phyloP scores from a whole-genome alignment of 352 stramenopile species.

The Phytophthora sansomeana region DNA sequence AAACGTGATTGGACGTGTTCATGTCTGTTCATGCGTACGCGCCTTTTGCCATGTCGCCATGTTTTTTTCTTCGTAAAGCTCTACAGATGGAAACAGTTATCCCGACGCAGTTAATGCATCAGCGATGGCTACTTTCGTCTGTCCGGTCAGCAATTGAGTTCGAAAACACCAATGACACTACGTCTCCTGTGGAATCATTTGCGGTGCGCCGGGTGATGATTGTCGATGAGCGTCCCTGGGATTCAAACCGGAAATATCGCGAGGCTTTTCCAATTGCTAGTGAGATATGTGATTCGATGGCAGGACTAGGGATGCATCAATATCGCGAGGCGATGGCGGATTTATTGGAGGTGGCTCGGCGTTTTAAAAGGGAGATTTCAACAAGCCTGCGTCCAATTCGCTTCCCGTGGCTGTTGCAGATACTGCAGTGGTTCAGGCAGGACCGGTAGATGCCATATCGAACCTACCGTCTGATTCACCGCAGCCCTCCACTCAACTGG shows the following conservation, averaged over 20 bases:
- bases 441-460: no score
- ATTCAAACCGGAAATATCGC: slow-evolving; percentile 1
- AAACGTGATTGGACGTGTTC: slow-evolving; percentile 7
- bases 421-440: no score
- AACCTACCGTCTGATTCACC: no score
- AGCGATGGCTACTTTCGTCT: slow-evolving; percentile 5
- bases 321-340: neutral
- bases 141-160: no score
- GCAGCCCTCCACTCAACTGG: no score
- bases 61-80: slow-evolving; percentile 5
- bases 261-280: neutral
- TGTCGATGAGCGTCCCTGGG: neutral
- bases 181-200: neutral
- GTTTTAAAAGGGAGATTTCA: no score
- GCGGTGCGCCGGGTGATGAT: neutral
- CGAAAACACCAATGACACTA: neutral
- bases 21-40: slow-evolving; percentile 14
- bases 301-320: neutral
- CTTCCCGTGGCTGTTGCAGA: no score
- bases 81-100: slow-evolving; percentile 16
- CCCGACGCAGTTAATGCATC: neutral
- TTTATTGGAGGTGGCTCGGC: neutral
- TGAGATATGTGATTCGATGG: neutral
- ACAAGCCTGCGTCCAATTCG: no score
- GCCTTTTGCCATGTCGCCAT: slow-evolving; percentile 2